These are phyloP conservation scores for Rosa hybrid DNA, from an alignment of 331 rosid genomes.

Conservation along the genomic window DNA sequence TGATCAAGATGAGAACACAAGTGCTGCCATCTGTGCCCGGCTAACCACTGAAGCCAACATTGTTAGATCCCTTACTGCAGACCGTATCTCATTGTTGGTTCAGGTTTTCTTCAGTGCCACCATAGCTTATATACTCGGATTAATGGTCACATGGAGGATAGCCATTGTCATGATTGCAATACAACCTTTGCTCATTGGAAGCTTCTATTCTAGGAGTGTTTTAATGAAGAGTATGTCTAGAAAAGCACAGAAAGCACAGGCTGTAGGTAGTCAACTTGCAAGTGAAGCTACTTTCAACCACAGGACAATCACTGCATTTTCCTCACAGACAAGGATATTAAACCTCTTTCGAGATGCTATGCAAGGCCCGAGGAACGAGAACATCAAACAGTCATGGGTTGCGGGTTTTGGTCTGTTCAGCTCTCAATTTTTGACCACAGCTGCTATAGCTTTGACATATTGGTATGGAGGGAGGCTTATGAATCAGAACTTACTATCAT, in stretches of 20 bases:
- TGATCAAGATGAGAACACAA: slow-evolving; percentile 64
- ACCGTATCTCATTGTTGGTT: slow-evolving; percentile 62
- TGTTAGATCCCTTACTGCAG: slow-evolving; percentile 71
- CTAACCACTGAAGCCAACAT: slow-evolving; percentile 62
- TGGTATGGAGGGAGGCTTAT: slow-evolving; percentile 81
- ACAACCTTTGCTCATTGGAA: slow-evolving; percentile 65
- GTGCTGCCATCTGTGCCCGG: slow-evolving; percentile 68
- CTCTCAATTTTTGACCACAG: slow-evolving; percentile 62
- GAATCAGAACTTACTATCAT: slow-evolving; percentile 33
- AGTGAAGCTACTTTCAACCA: slow-evolving; percentile 76
- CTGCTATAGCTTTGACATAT: slow-evolving; percentile 61
- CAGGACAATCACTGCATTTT: slow-evolving; percentile 72
- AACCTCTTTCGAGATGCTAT: slow-evolving; percentile 51
- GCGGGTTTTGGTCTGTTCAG: slow-evolving; percentile 56
- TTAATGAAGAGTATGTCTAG: slow-evolving; percentile 61
- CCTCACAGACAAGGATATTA: slow-evolving; percentile 63
- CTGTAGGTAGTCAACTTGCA: slow-evolving; percentile 68
- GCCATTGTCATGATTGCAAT: slow-evolving; percentile 69
- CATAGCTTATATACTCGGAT: slow-evolving; percentile 51
- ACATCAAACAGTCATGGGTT: slow-evolving; percentile 72
- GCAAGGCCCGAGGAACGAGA: slow-evolving; percentile 58
- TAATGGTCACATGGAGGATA: slow-evolving; percentile 66
- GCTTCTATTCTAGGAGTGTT: slow-evolving; percentile 63
- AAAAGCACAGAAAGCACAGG: slow-evolving; percentile 61
- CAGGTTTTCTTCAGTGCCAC: slow-evolving; percentile 57